Percentiles rank a stretch among this genome's conserved stretches.
Evolutionary conservation across 2,329 filamentous ascomycete species (phyloP).

Genomic region (Coniochaeta sp.): DNA sequence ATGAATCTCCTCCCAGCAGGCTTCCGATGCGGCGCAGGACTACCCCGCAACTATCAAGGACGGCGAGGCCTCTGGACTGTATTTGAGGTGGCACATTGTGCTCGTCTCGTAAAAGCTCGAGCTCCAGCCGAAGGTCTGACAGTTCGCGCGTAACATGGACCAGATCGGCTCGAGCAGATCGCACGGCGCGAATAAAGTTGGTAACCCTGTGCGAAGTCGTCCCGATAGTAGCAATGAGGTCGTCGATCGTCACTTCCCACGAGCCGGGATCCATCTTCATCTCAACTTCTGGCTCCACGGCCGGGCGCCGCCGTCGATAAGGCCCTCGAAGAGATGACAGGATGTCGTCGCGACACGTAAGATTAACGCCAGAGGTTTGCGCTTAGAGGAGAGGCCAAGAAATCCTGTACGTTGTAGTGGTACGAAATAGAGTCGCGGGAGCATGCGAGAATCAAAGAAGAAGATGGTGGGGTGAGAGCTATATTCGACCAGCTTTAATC

Average conservation of each 20-base stretch:
- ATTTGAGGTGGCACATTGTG: conserved; percentile 9
- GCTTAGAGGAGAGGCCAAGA: background rate
- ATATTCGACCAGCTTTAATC: background rate
- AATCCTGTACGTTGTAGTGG: background rate
- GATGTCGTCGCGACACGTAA: background rate
- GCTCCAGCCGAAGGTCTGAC: conserved; percentile 15
- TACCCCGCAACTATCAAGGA: conserved; percentile 13
- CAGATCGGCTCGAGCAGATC: conserved; percentile 14
- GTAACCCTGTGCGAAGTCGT: conserved; percentile 15
- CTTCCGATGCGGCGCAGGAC: conserved; percentile 11
- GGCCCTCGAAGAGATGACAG: background rate
- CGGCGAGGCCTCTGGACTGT: conserved; percentile 9
- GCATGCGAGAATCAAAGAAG: background rate
- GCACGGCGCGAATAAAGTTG: conserved; percentile 15
- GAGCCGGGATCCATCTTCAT: background rate
- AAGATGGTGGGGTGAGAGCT: background rate
- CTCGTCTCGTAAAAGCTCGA: conserved; percentile 16
- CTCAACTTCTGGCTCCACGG: background rate
- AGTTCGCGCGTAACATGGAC: conserved; percentile 16
- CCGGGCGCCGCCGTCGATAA: background rate
- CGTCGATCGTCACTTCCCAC: conserved; percentile 9
- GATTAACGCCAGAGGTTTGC: background rate
- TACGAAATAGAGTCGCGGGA: background rate
- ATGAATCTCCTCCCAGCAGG: conserved; percentile 9
- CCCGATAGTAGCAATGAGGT: conserved; percentile 13